Percentiles rank a stretch among this genome's conserved stretches.
phyloP scores from a whole-genome alignment of 495 filamentous ascomycete species.

The Oleoguttula mirabilis region DNA sequence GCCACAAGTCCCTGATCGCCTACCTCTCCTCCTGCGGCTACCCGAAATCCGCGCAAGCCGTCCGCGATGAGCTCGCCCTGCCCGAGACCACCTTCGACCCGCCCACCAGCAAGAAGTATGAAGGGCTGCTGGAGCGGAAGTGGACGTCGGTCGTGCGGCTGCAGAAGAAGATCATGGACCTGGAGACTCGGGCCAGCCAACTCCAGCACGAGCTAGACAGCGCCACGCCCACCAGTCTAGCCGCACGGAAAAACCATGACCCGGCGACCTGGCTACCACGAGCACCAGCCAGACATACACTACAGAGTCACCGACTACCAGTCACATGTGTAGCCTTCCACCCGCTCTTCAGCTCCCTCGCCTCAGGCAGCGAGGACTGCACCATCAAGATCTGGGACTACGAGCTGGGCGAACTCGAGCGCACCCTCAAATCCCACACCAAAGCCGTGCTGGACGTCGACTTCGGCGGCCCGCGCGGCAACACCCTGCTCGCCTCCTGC shows the following conservation, averaged over 20 bases:
- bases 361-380: conserved; percentile 79
- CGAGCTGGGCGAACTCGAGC: conserved; percentile 86
- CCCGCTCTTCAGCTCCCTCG: conserved; percentile 80
- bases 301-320: conserved; percentile 71
- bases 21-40: conserved; percentile 69
- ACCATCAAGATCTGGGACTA: conserved; percentile 97
- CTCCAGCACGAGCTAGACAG: conserved; percentile 77
- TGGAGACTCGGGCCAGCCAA: conserved; percentile 57
- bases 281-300: conserved; percentile 63
- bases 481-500: conserved; percentile 80
- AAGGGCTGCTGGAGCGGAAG: conserved; percentile 83
- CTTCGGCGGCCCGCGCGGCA: conserved; percentile 77
- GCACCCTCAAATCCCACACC: conserved; percentile 84
- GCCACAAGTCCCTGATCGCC: conserved; percentile 82
- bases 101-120: conserved; percentile 73
- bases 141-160: conserved; percentile 86
- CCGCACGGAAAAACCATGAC: conserved; percentile 61
- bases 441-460: conserved; percentile 83
- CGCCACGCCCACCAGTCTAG: conserved; percentile 72
- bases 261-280: conserved; percentile 78
- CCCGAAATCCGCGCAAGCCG: conserved; percentile 49
- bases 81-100: conserved; percentile 58
- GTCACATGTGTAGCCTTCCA: conserved; percentile 91
- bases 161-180: conserved; percentile 97
- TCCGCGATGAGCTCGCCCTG: conserved; percentile 53